Evolutionary conservation across 441 rosid genomes (phyloP).

Genomic region (Kokia cookei): DNA sequence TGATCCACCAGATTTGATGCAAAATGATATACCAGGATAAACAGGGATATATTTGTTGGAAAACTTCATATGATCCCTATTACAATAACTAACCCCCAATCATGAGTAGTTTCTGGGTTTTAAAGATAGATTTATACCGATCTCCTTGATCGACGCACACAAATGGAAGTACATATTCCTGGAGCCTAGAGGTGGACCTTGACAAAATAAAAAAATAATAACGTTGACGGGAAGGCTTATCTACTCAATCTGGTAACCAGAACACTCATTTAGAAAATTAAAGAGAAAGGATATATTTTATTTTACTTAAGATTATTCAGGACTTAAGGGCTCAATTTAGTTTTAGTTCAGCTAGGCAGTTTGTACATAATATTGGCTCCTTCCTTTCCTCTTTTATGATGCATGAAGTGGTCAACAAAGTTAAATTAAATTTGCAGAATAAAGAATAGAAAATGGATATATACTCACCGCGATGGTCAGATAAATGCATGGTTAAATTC

Average conservation of each 20-base stretch:
- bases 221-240: neutral
- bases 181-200: neutral
- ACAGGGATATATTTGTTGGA: neutral
- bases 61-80: neutral
- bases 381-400: neutral
- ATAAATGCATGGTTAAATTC: constrained; percentile 11
- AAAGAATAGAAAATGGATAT: neutral
- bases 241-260: neutral
- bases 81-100: neutral
- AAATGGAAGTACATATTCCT: neutral
- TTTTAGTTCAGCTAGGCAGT: neutral
- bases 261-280: neutral
- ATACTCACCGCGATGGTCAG: constrained; percentile 30
- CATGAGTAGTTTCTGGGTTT: neutral
- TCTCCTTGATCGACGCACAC: neutral
- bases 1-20: neutral
- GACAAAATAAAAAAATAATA: too few relatives aligned
- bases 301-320: neutral
- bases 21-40: neutral
- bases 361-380: neutral
- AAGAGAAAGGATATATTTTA: neutral
- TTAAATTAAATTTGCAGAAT: neutral
- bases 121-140: neutral
- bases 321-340: neutral
- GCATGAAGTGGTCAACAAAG: neutral